Evolutionary conservation across 2,329 filamentous ascomycete genomes (phyloP).

Genomic region (Rutstroemia sp.): DNA sequence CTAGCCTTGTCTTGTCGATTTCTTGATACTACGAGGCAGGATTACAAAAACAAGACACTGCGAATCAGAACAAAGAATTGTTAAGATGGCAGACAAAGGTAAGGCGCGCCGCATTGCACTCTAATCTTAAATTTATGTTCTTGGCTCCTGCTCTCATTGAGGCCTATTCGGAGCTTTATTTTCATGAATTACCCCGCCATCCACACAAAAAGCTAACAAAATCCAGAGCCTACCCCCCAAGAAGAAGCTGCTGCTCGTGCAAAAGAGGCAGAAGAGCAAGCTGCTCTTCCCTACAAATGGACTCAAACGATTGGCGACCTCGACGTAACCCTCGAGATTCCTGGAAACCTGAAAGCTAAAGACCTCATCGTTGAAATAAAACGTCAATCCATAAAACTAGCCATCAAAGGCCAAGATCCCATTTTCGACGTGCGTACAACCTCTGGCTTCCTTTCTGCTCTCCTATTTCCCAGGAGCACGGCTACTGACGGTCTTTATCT

Average conservation of each 20-base stretch:
- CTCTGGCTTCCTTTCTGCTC: background rate
- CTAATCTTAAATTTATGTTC: background rate
- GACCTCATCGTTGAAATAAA: constrained; percentile 81
- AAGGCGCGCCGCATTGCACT: background rate
- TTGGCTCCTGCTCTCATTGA: background rate
- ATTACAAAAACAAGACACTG: background rate
- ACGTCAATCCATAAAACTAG: constrained; percentile 69
- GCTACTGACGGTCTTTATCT: background rate
- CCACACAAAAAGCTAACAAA: constrained; percentile 2
- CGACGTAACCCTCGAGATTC: constrained; percentile 70
- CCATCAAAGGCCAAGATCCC: constrained; percentile 80
- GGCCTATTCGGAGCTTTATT: background rate
- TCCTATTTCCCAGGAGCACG: no score
- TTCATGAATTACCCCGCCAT: constrained; percentile 5
- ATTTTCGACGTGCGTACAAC: constrained; percentile 61
- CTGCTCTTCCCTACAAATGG: constrained; percentile 93
- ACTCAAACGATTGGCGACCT: constrained; percentile 85
- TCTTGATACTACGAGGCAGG: background rate
- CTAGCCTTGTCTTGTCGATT: background rate
- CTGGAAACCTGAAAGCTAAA: constrained; percentile 73
- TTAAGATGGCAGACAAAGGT: constrained; percentile 24
- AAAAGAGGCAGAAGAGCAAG: constrained; percentile 81
- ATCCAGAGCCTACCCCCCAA: constrained; percentile 29
- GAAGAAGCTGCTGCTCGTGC: constrained; percentile 55
- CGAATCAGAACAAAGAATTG: constrained; percentile 9